Evolutionary conservation across 1,284 basidiomycete genomes (phyloP).

Genomic region (Neonothopanus nambi): DNA sequence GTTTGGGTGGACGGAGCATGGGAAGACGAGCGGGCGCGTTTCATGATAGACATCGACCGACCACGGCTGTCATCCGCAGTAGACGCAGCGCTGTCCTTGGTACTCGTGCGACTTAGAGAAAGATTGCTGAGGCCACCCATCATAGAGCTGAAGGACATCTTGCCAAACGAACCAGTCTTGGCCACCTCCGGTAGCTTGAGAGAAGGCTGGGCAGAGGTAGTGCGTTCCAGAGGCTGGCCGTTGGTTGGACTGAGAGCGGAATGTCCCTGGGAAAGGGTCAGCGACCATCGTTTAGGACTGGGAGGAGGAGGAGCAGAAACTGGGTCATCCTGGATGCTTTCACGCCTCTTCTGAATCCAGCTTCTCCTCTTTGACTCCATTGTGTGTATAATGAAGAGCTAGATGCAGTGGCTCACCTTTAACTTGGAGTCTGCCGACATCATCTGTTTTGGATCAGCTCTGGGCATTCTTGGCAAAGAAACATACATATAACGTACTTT

Average conservation of each 20-base stretch:
- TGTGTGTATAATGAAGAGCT: too few species aligned
- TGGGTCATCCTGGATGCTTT: conserved; percentile 4
- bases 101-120: conserved; percentile 54
- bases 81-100: conserved; percentile 41
- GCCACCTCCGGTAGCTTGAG: conserved; percentile 33
- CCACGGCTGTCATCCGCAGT: conserved; percentile 50
- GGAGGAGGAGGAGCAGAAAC: conserved; percentile 27
- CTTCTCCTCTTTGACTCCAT: too few species aligned
- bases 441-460: too few species aligned
- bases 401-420: too few species aligned
- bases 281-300: conserved; percentile 33
- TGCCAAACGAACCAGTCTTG: conserved; percentile 51
- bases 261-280: background rate
- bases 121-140: conserved; percentile 54
- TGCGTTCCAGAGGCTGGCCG: conserved; percentile 48
- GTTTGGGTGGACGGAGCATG: conserved; percentile 30
- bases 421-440: too few species aligned
- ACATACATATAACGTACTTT: too few species aligned
- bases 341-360: too few species aligned
- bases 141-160: conserved; percentile 70
- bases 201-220: conserved; percentile 39
- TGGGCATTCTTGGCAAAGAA: too few species aligned
- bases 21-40: conserved; percentile 55
- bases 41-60: conserved; percentile 44
- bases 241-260: background rate